These are phyloP conservation scores for Tetradesmus obliquus DNA, from an alignment of 139 green algal species.

Conservation along the genomic window DNA sequence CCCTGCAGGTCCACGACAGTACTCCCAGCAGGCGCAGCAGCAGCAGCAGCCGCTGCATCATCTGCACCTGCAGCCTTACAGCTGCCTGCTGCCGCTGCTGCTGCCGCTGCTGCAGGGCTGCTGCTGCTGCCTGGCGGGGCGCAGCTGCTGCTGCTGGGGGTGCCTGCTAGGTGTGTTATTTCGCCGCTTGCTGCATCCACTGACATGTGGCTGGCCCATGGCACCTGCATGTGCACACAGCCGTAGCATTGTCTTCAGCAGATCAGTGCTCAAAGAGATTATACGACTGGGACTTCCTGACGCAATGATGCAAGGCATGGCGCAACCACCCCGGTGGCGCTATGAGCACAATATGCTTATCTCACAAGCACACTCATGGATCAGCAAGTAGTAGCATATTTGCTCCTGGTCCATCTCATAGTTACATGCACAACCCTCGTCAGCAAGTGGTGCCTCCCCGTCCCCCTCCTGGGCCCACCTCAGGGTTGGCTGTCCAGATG, in stretches of 20 bases:
- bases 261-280: too few species aligned
- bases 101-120: neutral
- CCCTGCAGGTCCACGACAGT: slow-evolving; percentile 10
- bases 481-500: slow-evolving; percentile 29
- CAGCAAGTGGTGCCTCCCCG: too few species aligned
- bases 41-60: slow-evolving; percentile 15
- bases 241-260: too few species aligned
- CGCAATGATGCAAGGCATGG: too few species aligned
- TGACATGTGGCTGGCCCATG: neutral
- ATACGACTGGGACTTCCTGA: too few species aligned
- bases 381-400: neutral
- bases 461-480: neutral
- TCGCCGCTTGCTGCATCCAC: neutral
- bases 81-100: neutral
- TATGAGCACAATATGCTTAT: too few species aligned
- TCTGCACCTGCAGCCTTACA: neutral
- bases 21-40: neutral
- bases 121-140: neutral
- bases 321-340: too few species aligned
- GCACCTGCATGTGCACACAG: neutral
- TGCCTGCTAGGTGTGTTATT: neutral
- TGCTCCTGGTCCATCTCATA: too few species aligned
- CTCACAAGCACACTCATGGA: neutral
- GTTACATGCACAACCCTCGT: too few species aligned
- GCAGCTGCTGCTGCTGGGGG: neutral